phyloP scores from a whole-genome alignment of 2,329 filamentous ascomycete genomes.

The Aaosphaeria pasadenensis region DNA sequence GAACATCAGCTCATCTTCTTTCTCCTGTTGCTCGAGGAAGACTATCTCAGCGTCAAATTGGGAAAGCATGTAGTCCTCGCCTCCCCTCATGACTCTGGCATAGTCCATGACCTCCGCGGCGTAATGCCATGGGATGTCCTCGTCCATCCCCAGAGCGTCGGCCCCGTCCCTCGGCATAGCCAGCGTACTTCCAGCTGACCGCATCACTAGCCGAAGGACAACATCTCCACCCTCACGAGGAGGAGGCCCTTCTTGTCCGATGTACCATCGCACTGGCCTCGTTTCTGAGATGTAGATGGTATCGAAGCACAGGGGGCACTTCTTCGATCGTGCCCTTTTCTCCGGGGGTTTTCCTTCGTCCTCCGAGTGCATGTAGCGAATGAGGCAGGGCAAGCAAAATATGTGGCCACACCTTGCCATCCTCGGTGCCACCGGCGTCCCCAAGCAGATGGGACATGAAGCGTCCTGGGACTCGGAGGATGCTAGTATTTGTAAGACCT shows the following conservation, averaged over 20 bases:
- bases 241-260: slow-evolving; percentile 77
- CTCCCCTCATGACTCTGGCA: slow-evolving; percentile 91
- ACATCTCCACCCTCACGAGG: slow-evolving; percentile 86
- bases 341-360: slow-evolving; percentile 61
- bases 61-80: slow-evolving; percentile 77
- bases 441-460: slow-evolving; percentile 92
- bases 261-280: slow-evolving; percentile 85
- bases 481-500: slow-evolving; percentile 86
- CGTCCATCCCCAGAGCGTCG: slow-evolving; percentile 64
- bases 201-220: slow-evolving; percentile 79
- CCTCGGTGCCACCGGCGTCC: slow-evolving; percentile 84
- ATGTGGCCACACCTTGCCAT: slow-evolving; percentile 99
- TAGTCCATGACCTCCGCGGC: slow-evolving; percentile 93
- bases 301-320: slow-evolving; percentile 95
- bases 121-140: slow-evolving; percentile 92
- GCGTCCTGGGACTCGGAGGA: slow-evolving; percentile 85
- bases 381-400: slow-evolving; percentile 88
- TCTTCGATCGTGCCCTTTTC: slow-evolving; percentile 80
- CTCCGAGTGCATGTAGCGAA: slow-evolving; percentile 90
- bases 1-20: slow-evolving; percentile 88
- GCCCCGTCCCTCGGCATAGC: slow-evolving; percentile 81
- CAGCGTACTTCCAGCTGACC: slow-evolving; percentile 76
- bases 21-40: slow-evolving; percentile 71
- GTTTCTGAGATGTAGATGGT: slow-evolving; percentile 89
- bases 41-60: slow-evolving; percentile 79